Evolutionary conservation across 768 basidiomycete genomes (phyloP).

Genomic region (Leccinellum albellum): DNA sequence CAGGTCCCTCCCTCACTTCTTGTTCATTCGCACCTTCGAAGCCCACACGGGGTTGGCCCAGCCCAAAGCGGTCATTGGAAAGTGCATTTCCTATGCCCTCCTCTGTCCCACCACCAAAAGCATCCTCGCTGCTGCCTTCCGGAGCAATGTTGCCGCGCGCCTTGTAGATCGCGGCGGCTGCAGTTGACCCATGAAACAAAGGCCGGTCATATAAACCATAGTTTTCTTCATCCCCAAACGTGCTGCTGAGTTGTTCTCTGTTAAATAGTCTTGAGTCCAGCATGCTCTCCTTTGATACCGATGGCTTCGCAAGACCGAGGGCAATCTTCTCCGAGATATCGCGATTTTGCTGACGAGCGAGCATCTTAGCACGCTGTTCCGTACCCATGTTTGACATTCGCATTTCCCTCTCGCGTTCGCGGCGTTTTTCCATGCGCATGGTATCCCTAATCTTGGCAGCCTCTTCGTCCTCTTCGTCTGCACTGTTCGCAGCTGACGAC

Average conservation of each 20-base stretch:
- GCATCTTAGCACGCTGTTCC: constrained; percentile 92
- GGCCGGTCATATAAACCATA: constrained; percentile 95
- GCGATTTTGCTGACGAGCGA: constrained; percentile 94
- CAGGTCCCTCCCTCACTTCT: constrained; percentile 87
- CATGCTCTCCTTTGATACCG: constrained; percentile 94
- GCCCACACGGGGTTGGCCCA: constrained; percentile 79
- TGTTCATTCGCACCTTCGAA: constrained; percentile 90
- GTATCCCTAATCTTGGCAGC: constrained; percentile 82
- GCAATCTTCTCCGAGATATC: constrained; percentile 99
- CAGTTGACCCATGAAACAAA: constrained; percentile 92
- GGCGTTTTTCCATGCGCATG: constrained; percentile 88
- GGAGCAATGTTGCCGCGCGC: constrained; percentile 82
- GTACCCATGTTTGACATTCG: constrained; percentile 99
- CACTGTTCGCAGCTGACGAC: constrained; percentile 47
- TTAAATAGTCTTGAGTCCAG: constrained; percentile 97
- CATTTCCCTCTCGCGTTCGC: constrained; percentile 95
- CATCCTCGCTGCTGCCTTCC: constrained; percentile 73
- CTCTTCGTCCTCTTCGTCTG: constrained; percentile 72
- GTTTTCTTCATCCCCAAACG: constrained; percentile 89
- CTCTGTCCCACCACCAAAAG: constrained; percentile 92
- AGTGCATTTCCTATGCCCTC: constrained; percentile 90
- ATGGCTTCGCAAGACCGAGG: constrained; percentile 95
- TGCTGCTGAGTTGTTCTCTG: constrained; percentile 77
- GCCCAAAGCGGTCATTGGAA: constrained; percentile 88
- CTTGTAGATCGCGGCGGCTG: constrained; percentile 99